These are phyloP conservation scores for Dimocarpus longan DNA, from an alignment of 345 rosid species.

Conservation along the genomic window DNA sequence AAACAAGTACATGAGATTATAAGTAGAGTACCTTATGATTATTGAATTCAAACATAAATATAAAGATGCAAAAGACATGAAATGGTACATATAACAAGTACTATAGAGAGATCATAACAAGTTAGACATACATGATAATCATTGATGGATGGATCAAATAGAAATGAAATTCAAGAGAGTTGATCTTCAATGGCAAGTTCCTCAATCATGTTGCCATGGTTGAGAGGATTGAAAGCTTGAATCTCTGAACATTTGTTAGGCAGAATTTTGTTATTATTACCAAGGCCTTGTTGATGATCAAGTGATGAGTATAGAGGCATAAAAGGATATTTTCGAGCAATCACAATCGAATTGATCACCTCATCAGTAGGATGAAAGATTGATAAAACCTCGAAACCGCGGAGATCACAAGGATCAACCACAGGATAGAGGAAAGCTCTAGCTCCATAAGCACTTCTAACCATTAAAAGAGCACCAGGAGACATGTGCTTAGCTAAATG, in stretches of 20 bases:
- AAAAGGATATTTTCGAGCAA: constrained; percentile 56
- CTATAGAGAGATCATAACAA: neutral
- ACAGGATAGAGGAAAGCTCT: constrained; percentile 88
- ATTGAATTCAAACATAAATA: constrained; percentile 3
- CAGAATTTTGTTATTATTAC: constrained; percentile 24
- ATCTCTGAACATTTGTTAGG: constrained; percentile 66
- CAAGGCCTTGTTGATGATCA: constrained; percentile 30
- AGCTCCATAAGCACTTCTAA: constrained; percentile 95
- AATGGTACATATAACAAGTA: neutral
- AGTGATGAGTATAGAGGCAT: constrained; percentile 10
- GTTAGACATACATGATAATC: constrained; percentile 12
- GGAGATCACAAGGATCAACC: constrained; percentile 67
- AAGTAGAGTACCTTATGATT: neutral
- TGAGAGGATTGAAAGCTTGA: constrained; percentile 53
- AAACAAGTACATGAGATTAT: neutral
- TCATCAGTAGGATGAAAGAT: constrained; percentile 85
- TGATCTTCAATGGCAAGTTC: constrained; percentile 62
- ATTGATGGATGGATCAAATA: neutral
- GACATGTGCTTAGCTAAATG: constrained; percentile 80
- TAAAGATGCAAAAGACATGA: constrained; percentile 8
- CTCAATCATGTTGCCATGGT: constrained; percentile 64
- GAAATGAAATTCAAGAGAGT: constrained; percentile 19
- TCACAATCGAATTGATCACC: constrained; percentile 73
- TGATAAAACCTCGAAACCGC: constrained; percentile 72
- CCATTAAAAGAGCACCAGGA: constrained; percentile 67